Conservation (phyloP, 2,329 filamentous ascomycete species). For the Cytospora schulzeri region DNA sequence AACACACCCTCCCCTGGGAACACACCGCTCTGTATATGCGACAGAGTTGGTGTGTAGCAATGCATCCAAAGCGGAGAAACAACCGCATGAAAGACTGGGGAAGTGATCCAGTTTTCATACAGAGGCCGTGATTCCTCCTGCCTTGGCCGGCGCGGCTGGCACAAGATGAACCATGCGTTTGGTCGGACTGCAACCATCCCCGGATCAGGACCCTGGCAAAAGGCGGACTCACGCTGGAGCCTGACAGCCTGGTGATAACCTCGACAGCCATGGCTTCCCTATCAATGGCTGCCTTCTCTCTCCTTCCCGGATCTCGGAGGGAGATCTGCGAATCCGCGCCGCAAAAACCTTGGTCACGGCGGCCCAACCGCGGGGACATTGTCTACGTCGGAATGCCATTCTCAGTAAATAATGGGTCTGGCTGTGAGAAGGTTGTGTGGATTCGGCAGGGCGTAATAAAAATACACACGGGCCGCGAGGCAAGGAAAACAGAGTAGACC, state of each 20-base stretch:
- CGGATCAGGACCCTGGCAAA: constrained; percentile 4
- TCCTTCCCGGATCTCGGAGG: constrained; percentile 5
- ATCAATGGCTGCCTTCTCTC: not conserved
- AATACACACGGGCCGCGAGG: constrained; percentile 5
- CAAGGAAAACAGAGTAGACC: too few species aligned
- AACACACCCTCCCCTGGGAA: too few species aligned
- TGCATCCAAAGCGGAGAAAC: constrained; percentile 17
- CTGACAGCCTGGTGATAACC: constrained; percentile 15
- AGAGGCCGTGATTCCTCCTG: not conserved
- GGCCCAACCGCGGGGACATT: constrained; percentile 1
- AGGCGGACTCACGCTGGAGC: too few species aligned
- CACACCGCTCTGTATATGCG: constrained; percentile 21
- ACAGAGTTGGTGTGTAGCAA: not conserved
- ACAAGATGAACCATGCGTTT: not conserved
- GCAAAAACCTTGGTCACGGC: not conserved
- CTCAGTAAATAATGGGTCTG: not conserved
- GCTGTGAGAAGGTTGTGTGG: not conserved
- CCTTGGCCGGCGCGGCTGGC: not conserved
- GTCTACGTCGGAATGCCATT: not conserved
- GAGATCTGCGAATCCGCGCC: constrained; percentile 14
- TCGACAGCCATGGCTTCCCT: constrained; percentile 12
- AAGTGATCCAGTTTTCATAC: constrained; percentile 11
- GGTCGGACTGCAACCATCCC: not conserved
- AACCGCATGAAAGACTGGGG: constrained; percentile 8
- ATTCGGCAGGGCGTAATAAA: not conserved